Base-by-base conservation (phyloP, 805 yeast species). In the Naumovozyma castellii region DNA sequence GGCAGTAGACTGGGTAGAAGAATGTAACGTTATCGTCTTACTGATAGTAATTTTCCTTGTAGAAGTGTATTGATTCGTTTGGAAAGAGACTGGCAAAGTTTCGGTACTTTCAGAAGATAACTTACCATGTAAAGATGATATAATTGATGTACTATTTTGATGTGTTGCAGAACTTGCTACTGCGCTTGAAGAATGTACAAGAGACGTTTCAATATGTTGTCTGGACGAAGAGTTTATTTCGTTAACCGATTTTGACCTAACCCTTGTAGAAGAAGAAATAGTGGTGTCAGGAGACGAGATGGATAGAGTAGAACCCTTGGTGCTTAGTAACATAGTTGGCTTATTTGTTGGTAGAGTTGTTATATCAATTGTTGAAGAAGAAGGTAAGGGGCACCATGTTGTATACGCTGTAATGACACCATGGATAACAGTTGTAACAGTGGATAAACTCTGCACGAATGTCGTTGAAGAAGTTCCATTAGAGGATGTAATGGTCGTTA, bases 371-470 rank as follows among this genome's bases (percentile, higher is more conserved):
- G 27, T 10, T 6, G 27, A 22, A 6, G 27, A n/a, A n/a, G 5
- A 9, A 9, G 8, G 14, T 29, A 59, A 42, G 32, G 71, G 70
- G 48, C 67, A 62, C 59, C 62, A 63, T 10, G 69, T 64, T 20
- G 65, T 58, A 42, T 54, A 61, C 6, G 35, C 41, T 8, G 65
- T 56, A 15, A 47, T 44, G 15, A 51, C 47, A 18, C 57, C 51
- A 8, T 56, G 45, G 4, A 50, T 36, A 1, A 61, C 55, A 2
- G 45, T 44, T 8, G 53, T 47, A 9, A 57, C 48, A 5, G 51
- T 44, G 22, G 47, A 39, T 18, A 37, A 18, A 9, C 27, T 27
- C 8, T 45, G 44, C 15, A 33, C 17, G 15, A 13, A 32, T 32
- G 34, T 32, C 16, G 15, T 18, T 14, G 16, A 18, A 17, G 36